Conservation (phyloP, 768 basidiomycete genomes). For the Lentinus brumalis region DNA sequence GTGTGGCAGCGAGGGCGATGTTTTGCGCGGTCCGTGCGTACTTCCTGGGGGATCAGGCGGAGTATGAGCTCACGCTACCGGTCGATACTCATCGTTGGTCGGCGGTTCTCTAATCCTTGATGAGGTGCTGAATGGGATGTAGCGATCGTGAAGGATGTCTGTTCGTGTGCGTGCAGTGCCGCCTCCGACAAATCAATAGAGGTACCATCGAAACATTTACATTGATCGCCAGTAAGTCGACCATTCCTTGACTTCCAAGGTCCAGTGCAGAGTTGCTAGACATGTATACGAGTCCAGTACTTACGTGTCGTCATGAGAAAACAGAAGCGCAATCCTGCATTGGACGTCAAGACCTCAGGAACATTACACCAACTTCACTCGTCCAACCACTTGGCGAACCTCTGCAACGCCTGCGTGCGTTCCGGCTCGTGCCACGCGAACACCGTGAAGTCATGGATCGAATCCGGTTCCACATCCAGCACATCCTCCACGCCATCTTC, state of each 20-base stretch:
- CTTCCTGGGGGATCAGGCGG: not conserved
- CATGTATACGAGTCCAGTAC: too few species aligned
- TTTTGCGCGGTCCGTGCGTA: not conserved
- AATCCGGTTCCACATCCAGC: constrained; percentile 53
- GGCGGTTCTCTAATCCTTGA: not conserved
- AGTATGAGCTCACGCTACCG: not conserved
- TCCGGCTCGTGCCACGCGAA: constrained; percentile 32
- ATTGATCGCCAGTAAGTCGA: too few species aligned
- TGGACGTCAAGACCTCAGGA: too few species aligned
- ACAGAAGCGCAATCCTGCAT: too few species aligned
- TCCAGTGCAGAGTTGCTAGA: too few species aligned
- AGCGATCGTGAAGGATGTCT: too few species aligned
- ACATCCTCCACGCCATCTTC: constrained; percentile 51
- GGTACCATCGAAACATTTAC: too few species aligned
- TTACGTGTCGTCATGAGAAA: too few species aligned
- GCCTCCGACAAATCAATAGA: too few species aligned
- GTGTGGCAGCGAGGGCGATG: not conserved
- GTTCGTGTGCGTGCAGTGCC: too few species aligned
- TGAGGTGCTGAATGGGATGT: too few species aligned
- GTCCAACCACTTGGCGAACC: constrained; percentile 24
- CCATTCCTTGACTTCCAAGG: too few species aligned
- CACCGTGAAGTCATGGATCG: constrained; percentile 34
- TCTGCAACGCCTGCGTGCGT: constrained; percentile 26
- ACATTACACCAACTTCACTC: not conserved
- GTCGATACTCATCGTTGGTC: not conserved